Percentiles rank a stretch among this genome's conserved stretches.
These are phyloP conservation scores for Yamadazyma songkhlaensis DNA, from an alignment of 1,139 yeast species.

Conservation along the genomic window DNA sequence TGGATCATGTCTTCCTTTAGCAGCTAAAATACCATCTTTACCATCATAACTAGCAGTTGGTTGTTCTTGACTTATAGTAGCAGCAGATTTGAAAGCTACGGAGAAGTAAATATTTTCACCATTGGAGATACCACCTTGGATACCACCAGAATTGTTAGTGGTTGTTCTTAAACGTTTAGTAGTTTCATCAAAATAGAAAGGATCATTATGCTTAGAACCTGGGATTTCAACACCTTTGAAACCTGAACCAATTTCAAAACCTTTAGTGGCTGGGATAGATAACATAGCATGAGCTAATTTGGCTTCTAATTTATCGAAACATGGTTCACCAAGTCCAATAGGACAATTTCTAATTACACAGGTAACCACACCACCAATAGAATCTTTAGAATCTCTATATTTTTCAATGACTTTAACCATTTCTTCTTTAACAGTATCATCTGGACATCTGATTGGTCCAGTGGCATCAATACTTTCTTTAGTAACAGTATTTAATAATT, in stretches of 20 bases:
- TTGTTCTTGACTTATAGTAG: constrained; percentile 94
- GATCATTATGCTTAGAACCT: constrained; percentile 92
- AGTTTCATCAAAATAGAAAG: constrained; percentile 60
- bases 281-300: constrained; percentile 95
- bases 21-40: constrained; percentile 79
- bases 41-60: constrained; percentile 87
- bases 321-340: constrained; percentile 94
- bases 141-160: constrained; percentile 94
- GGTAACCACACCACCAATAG: constrained; percentile 97
- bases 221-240: constrained; percentile 86
- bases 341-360: constrained; percentile 95
- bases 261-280: constrained; percentile 96
- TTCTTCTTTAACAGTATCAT: constrained; percentile 59
- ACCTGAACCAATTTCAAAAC: constrained; percentile 96
- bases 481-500: constrained; percentile 69
- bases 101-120: constrained; percentile 94
- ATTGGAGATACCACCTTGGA: constrained; percentile 96
- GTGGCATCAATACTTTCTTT: constrained; percentile 84
- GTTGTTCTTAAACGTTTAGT: constrained; percentile 67
- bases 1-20: constrained; percentile 98
- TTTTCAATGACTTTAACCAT: constrained; percentile 88
- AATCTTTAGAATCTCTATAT: constrained; percentile 83
- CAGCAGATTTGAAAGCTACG: constrained; percentile 97
- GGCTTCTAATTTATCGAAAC: constrained; percentile 95
- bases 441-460: constrained; percentile 96